Percentiles rank a stretch among this genome's conserved stretches.
Evolutionary conservation across 441 rosid genomes (phyloP).

Genomic region (Croton setiger): DNA sequence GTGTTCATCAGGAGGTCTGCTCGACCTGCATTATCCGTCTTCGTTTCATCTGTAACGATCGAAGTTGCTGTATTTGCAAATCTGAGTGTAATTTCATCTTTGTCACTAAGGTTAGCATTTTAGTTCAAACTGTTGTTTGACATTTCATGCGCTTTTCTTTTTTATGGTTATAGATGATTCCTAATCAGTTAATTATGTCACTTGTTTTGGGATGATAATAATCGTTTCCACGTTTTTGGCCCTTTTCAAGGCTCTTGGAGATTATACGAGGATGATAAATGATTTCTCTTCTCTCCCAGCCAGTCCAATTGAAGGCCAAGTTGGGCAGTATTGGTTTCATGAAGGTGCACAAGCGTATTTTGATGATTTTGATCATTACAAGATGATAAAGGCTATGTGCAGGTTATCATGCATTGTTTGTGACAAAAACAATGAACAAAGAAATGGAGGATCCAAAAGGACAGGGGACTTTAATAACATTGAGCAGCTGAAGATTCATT

Average conservation of each 20-base stretch:
- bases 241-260: slow-evolving; percentile 63
- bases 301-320: slow-evolving; percentile 59
- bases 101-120: slow-evolving; percentile 62
- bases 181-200: neutral
- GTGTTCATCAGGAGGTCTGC: slow-evolving; percentile 84
- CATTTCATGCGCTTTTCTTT: neutral
- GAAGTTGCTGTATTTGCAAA: slow-evolving; percentile 86
- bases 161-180: neutral
- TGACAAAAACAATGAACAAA: slow-evolving; percentile 52
- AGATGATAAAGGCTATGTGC: slow-evolving; percentile 84
- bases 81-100: slow-evolving; percentile 54
- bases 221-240: neutral
- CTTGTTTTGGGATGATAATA: neutral
- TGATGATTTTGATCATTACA: slow-evolving; percentile 75
- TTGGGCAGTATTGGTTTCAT: slow-evolving; percentile 63
- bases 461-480: slow-evolving; percentile 51
- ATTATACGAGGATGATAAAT: slow-evolving; percentile 65
- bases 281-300: slow-evolving; percentile 67
- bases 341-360: slow-evolving; percentile 70
- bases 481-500: slow-evolving; percentile 78
- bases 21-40: slow-evolving; percentile 84
- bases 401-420: slow-evolving; percentile 74
- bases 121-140: neutral
- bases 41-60: slow-evolving; percentile 73
- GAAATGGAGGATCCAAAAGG: slow-evolving; percentile 43